Evolutionary conservation across 192 early-diverging fungal species (phyloP), one percentile per base, ranked within the genome.

Genomic region (Backusella luteola): DNA sequence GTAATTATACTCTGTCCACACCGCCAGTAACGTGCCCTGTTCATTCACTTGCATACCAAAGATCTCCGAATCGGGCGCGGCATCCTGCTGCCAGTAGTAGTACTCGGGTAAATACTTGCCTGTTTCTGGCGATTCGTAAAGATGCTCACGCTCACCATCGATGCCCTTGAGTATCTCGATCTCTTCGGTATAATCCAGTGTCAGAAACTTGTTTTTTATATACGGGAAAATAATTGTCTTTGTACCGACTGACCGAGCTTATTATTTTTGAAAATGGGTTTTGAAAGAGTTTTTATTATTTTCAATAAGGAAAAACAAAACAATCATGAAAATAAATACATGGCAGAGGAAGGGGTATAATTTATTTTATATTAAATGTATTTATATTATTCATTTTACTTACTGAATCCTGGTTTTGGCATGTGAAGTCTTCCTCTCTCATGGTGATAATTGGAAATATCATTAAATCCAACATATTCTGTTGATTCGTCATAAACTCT

Each of bases 1-100:
- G 34, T 75, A 49, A 38, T 82, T 78, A 14, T 73, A 67, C 21
- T 82, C 73, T 12, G 81, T 77, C 80, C 80, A 78, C 26, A 75
- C 23, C 1, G 70, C 73, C 42, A 74, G 66, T 6, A 78, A 67
- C 5, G 71, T 73, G 1, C 81, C 76, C 12, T 78, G 39, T 0
- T 44, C 70, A 59, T 82, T 75, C n/a, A 82, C 32, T 6, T 46
- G 35, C 1, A 76, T 69, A 6, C 81, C 77, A 6, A 41, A 44
- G 32, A 80, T 80, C 4, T 80, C 66, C 6, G 52, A 32, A 59
- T 76, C 42, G n/a, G 35, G 32, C 1, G 21, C 29, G 2, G 41
- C 39, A 29, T 29, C 39, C 5, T 71, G 42, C 49, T 71, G 70
- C 63, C 73, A 80, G 39, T 69, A 74, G 63, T 76, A 76, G 23